phyloP scores from a whole-genome alignment of 257 asterid species.

The Solanum chaucha region DNA sequence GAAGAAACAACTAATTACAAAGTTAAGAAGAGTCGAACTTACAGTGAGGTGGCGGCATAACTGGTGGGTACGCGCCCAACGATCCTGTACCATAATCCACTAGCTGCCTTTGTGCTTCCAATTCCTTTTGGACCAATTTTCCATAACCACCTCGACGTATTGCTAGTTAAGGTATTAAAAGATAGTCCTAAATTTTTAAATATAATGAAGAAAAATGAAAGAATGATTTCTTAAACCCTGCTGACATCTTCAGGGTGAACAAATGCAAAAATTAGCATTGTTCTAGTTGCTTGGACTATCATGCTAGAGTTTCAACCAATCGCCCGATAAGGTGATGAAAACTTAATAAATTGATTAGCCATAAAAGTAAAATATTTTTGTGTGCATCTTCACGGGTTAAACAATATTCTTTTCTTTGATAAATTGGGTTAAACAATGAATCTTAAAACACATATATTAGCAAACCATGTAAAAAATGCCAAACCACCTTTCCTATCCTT shows the following conservation, averaged over 20 bases:
- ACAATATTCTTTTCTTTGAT: not conserved
- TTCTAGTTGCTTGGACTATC: not conserved
- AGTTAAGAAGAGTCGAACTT: slow-evolving; percentile 17
- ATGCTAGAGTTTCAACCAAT: not conserved
- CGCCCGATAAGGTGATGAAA: not conserved
- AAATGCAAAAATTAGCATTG: not conserved
- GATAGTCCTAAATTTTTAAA: not conserved
- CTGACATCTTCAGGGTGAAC: not conserved
- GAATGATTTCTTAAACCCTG: not conserved
- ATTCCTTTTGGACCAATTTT: slow-evolving; percentile 81
- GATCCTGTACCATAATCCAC: slow-evolving; percentile 92
- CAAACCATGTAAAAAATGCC: not conserved
- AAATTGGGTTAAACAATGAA: not conserved
- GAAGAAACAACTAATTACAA: not conserved
- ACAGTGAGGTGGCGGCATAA: slow-evolving; percentile 52
- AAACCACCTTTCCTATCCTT: not conserved
- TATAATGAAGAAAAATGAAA: not conserved
- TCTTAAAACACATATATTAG: not conserved
- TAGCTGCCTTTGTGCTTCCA: slow-evolving; percentile 93
- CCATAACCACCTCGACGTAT: slow-evolving; percentile 98
- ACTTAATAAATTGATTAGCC: not conserved
- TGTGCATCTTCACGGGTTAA: not conserved
- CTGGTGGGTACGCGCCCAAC: slow-evolving; percentile 55
- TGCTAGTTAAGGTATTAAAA: slow-evolving; percentile 36
- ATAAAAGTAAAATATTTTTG: not conserved